Evolutionary conservation across 805 yeast species (phyloP), one percentile per base, ranked within the genome.

Genomic region (Komagataella pseudopastoris): DNA sequence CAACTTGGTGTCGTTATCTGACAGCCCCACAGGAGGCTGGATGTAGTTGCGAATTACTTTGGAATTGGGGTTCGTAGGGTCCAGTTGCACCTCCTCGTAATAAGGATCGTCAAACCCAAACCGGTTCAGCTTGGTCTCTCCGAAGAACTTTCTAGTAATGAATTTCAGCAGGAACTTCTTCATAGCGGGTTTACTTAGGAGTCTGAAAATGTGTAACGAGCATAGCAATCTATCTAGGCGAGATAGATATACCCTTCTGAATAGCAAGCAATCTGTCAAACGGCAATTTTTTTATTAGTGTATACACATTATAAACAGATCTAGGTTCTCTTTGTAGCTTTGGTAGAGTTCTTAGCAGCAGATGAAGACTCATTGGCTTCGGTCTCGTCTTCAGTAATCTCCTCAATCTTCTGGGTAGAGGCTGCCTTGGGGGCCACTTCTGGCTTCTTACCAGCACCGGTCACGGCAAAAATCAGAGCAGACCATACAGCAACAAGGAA

Each of bases 1-100:
- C 0, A 83, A 65, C 44, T 65, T 63, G 43, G 66, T 64, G 59
- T 86, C 89, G 51, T 77, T 70, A 3, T 60, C 59, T 2, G 84
- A 75, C 22, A 85, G 63, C 0, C 80, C 80, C 7, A 68, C 71
- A 1, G 95, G 93, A 10, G 78, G 58, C 52, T 73, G 20, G 7
- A 43, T 18, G 5, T 30, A 30, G 14, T 10, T 30, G 39, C 39
- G 39, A 10, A 30, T 8, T 5, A 30, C 39, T 18, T 20, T 17
- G 46, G 22, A 20, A 16, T 22, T 16, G 23, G 50, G 50, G 46
- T 48, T 45, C 8, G 30, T 17, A 12, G 50, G 22, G 10, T 18
- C 22, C n/a, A 39, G 24, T 10, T 17, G 24, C 24, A 39, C 24
- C 22, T 48, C 50, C 36, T 49, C 51, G 44, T 49, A 49, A 23